These are phyloP conservation scores for Atkinsonella texensis DNA, from an alignment of 2,329 filamentous ascomycete genomes.

Conservation along the genomic window DNA sequence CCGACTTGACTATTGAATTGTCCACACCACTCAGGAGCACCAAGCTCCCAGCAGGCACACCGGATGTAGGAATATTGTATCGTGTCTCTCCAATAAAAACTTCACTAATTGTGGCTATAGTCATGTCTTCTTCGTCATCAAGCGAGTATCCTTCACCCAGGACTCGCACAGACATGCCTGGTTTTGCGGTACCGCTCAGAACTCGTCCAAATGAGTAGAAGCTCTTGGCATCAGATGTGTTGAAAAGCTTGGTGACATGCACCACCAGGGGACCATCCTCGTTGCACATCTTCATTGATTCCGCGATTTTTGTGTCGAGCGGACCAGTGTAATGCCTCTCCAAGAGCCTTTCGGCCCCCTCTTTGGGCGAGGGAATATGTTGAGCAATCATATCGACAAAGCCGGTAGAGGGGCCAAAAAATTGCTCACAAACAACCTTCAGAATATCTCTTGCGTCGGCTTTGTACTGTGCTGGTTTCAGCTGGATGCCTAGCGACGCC, in stretches of 20 bases:
- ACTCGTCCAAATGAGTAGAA: conserved; percentile 89
- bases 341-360: conserved; percentile 64
- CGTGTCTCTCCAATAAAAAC: conserved; percentile 86
- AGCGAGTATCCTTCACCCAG: conserved; percentile 92
- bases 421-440: conserved; percentile 83
- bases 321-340: conserved; percentile 89
- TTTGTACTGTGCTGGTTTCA: conserved; percentile 90
- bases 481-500: conserved; percentile 62
- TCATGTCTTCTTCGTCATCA: conserved; percentile 98
- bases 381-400: conserved; percentile 93
- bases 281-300: conserved; percentile 71
- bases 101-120: conserved; percentile 66
- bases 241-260: conserved; percentile 89
- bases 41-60: conserved; percentile 87
- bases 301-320: conserved; percentile 65
- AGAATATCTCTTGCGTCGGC: conserved; percentile 81
- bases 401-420: conserved; percentile 79
- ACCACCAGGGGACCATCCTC: conserved; percentile 86
- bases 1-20: conserved; percentile 96
- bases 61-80: conserved; percentile 85
- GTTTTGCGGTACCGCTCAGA: conserved; percentile 78
- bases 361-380: conserved; percentile 77
- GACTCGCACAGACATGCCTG: conserved; percentile 74
- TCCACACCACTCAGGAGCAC: conserved; percentile 87
- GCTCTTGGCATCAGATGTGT: conserved; percentile 74